These are phyloP conservation scores for Colletotrichum scovillei DNA, from an alignment of 2,329 filamentous ascomycete genomes.

Conservation along the genomic window DNA sequence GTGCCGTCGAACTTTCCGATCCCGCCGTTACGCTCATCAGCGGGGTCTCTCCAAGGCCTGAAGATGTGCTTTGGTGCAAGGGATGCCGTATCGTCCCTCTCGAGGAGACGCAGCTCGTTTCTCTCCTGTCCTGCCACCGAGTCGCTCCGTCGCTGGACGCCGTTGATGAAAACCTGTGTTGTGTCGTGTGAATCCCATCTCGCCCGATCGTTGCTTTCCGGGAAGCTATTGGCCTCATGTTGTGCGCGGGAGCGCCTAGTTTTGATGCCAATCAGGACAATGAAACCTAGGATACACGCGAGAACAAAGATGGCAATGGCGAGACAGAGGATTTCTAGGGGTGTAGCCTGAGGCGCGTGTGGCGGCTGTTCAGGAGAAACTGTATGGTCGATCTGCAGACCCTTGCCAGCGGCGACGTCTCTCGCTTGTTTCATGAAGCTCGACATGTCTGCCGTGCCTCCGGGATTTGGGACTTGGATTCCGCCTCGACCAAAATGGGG, in stretches of 20 bases:
- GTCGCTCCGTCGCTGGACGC: slow-evolving; percentile 42
- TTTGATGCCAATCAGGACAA: slow-evolving; percentile 41
- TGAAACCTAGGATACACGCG: slow-evolving; percentile 45
- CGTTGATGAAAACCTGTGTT: slow-evolving; percentile 39
- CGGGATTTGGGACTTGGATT: not conserved
- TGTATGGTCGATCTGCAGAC: not conserved
- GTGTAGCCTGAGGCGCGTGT: slow-evolving; percentile 38
- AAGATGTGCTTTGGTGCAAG: slow-evolving; percentile 16
- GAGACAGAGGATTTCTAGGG: slow-evolving; percentile 48
- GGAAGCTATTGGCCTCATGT: slow-evolving; percentile 37
- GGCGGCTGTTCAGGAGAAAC: not conserved
- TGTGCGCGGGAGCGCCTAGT: not conserved
- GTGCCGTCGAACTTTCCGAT: slow-evolving; percentile 20
- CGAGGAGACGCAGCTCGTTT: slow-evolving; percentile 39
- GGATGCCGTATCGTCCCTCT: slow-evolving; percentile 36
- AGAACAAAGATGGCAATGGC: slow-evolving; percentile 47
- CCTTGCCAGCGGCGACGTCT: not conserved
- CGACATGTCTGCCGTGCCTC: not conserved
- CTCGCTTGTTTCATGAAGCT: not conserved
- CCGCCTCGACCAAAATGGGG: not conserved
- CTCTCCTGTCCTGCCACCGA: slow-evolving; percentile 41
- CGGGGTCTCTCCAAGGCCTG: not conserved
- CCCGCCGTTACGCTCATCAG: not conserved
- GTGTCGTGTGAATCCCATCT: not conserved
- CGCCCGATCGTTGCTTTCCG: not conserved